A percentile compares a stretch with the other conserved stretches of the same genome.
Conservation (phyloP, 164 flowering plant species). For the Houttuynia cordata region DNA sequence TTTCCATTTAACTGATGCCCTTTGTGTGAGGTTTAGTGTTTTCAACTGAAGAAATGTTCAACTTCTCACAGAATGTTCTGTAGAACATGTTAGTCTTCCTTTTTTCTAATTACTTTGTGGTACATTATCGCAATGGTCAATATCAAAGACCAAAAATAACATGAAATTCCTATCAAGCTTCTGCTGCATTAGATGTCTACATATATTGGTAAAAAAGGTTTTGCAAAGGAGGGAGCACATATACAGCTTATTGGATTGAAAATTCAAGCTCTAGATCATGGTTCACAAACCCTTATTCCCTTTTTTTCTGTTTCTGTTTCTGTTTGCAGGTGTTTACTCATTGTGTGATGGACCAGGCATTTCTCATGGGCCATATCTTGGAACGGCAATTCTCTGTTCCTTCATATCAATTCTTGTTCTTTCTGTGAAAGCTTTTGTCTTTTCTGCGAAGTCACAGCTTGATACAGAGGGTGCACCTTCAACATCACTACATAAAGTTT, state of each 20-base stretch:
- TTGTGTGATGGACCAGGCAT: slow-evolving; percentile 73
- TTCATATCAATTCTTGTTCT: slow-evolving; percentile 52
- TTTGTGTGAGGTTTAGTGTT: too few relatives aligned
- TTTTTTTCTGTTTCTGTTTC: neutral
- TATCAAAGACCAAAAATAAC: too few relatives aligned
- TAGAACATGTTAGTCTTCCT: too few relatives aligned
- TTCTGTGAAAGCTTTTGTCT: slow-evolving; percentile 78
- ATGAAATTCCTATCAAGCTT: too few relatives aligned
- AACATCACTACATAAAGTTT: slow-evolving; percentile 49
- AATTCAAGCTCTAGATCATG: too few relatives aligned
- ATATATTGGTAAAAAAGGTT: neutral
- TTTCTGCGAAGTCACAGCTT: slow-evolving; percentile 45
- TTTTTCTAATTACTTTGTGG: too few relatives aligned
- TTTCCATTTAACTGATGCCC: too few relatives aligned
- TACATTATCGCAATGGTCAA: too few relatives aligned
- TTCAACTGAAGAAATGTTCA: too few relatives aligned
- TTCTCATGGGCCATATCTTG: slow-evolving; percentile 88
- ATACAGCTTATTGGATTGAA: neutral
- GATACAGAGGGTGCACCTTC: slow-evolving; percentile 58
- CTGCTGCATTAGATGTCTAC: too few relatives aligned
- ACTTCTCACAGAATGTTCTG: too few relatives aligned
- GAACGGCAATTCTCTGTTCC: slow-evolving; percentile 69
- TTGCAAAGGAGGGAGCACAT: neutral
- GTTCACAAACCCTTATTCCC: neutral
- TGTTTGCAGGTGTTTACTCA: slow-evolving; percentile 66